Conservation (phyloP, 345 rosid species). For the Acer negundo region DNA sequence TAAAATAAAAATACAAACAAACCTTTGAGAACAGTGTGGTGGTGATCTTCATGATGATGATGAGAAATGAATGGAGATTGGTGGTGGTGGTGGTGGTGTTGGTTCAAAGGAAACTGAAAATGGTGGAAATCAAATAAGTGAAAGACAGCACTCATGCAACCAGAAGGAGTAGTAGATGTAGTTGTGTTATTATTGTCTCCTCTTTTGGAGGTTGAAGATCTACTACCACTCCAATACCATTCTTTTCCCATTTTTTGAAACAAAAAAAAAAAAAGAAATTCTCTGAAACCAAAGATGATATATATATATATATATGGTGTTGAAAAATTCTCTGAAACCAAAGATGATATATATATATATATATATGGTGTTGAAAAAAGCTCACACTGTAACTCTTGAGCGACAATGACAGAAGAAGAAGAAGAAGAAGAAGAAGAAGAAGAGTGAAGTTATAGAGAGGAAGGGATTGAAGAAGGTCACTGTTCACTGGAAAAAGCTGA, state of each 20-base stretch:
- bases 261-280: not conserved
- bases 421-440: not conserved
- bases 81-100: conserved; percentile 39
- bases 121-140: conserved; percentile 78
- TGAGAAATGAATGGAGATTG: conserved; percentile 43
- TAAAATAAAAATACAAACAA: conserved; percentile 1
- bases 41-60: conserved; percentile 22
- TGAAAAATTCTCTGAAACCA: not conserved
- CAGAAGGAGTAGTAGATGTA: conserved; percentile 29
- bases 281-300: conserved; percentile 8
- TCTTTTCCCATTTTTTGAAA: conserved; percentile 54
- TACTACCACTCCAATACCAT: conserved; percentile 43
- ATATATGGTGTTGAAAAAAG: not conserved
- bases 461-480: not conserved
- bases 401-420: conserved; percentile 24
- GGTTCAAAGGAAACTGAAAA: conserved; percentile 49
- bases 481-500: conserved; percentile 1
- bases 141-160: conserved; percentile 83
- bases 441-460: not conserved
- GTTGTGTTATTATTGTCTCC: conserved; percentile 14
- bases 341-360: conserved; percentile 12
- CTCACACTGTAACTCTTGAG: conserved; percentile 6
- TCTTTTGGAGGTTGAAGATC: conserved; percentile 40
- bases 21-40: conserved; percentile 46
- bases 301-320: not conserved